Base-by-base conservation (phyloP, 106 monocot species). In the Dendrobium officinale region DNA sequence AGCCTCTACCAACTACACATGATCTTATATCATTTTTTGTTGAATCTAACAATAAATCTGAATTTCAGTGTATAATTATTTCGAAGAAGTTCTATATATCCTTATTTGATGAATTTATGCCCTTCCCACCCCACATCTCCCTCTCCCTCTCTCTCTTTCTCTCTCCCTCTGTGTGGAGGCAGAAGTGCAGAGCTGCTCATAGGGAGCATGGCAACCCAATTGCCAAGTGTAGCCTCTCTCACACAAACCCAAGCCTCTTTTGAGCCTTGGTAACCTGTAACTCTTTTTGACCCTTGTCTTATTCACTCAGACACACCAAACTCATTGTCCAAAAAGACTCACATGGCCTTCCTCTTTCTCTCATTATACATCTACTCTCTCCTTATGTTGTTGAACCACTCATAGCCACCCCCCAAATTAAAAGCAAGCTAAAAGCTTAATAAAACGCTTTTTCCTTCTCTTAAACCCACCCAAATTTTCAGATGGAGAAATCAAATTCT, bases 401-500 rank as follows among this genome's bases (percentile, higher is more conserved):
- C 74, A 20, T 44, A n/a, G 42, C 74, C 43, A 18, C 42, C 19
- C 73, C 5, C 42, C 37, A 19, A 73, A 73, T 16, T 73, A 37
- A 74, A 44, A 74, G 13, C 70, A 4, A 37, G 11, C 70, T 37
- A 70, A 70, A 33, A 29, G 31, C 70, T 33, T 16, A 70, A 37
- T 70, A 70, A 6, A 64, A 66, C 33, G 41, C 43, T n/a, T 43
- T 74, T 37, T 10, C 37, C 13, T 3, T 42, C 43, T 43, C 74
- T 20, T 1, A 9, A 43, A 47, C 67, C 20, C 44, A 31, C 26
- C 31, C 43, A 80, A 48, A 77, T 27, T 47, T 49, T 16, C 17
- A 54, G 17, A 85, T 85, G 85, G 80, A 81, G 54, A 85, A 61
- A 61, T 61, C 61, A 61, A 61, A 61, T 61, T 5, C 80, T 59